These are phyloP conservation scores for Lanmaoa pseudosensibilis DNA, from an alignment of 768 basidiomycete genomes.

Conservation along the genomic window DNA sequence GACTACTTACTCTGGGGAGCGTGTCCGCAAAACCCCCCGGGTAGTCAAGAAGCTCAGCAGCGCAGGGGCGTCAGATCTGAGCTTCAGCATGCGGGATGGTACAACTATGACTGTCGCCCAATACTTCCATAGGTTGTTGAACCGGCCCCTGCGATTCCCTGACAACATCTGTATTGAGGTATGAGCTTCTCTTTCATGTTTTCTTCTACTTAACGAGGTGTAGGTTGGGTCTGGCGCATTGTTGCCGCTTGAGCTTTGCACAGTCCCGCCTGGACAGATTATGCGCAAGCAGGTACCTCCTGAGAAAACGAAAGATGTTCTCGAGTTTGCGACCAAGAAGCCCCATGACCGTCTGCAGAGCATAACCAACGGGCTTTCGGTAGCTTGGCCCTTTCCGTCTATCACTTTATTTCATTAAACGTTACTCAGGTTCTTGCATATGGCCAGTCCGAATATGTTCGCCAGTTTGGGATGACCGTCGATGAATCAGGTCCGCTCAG, in stretches of 20 bases:
- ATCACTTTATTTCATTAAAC: not conserved
- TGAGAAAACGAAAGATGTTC: slow-evolving; percentile 60
- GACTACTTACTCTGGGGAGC: slow-evolving; percentile 41
- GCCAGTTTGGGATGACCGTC: slow-evolving; percentile 71
- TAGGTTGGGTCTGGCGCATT: slow-evolving; percentile 63
- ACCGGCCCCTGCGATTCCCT: slow-evolving; percentile 56
- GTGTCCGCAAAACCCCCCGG: slow-evolving; percentile 46
- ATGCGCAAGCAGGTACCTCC: slow-evolving; percentile 71
- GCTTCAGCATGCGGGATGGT: slow-evolving; percentile 60
- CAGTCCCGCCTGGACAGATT: slow-evolving; percentile 63
- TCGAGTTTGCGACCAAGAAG: slow-evolving; percentile 66
- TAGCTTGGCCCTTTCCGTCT: slow-evolving; percentile 23
- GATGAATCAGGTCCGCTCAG: slow-evolving; percentile 50
- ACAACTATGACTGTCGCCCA: slow-evolving; percentile 55
- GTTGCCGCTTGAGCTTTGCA: slow-evolving; percentile 68
- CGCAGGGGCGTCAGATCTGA: slow-evolving; percentile 51
- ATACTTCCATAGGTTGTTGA: slow-evolving; percentile 57
- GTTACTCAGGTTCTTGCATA: slow-evolving; percentile 55
- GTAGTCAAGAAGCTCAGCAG: slow-evolving; percentile 61
- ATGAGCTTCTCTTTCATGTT: slow-evolving; percentile 12
- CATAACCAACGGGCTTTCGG: slow-evolving; percentile 55
- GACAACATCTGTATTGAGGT: slow-evolving; percentile 72
- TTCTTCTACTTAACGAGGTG: slow-evolving; percentile 24
- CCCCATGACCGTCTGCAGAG: slow-evolving; percentile 57
- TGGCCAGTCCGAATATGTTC: slow-evolving; percentile 73